These are phyloP conservation scores for Limonium bicolor DNA, from an alignment of 148 eudicot species.

Conservation along the genomic window DNA sequence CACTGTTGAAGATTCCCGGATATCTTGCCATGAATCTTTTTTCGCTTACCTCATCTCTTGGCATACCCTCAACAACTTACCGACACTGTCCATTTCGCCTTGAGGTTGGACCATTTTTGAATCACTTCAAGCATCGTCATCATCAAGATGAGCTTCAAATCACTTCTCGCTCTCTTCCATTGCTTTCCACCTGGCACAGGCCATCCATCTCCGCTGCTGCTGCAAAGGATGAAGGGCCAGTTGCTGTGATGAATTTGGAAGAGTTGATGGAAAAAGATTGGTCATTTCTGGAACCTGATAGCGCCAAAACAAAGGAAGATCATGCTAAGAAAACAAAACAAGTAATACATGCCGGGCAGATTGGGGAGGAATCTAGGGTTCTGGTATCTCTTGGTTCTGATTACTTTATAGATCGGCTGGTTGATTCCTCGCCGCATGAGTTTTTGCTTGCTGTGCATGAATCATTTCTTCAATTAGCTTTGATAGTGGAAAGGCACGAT, in stretches of 20 bases:
- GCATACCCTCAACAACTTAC: conserved; percentile 12
- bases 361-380: conserved; percentile 46
- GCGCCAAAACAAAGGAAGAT: conserved; percentile 27
- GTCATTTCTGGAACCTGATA: conserved; percentile 65
- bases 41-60: conserved; percentile 15
- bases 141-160: conserved; percentile 1
- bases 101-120: conserved; percentile 8
- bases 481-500: conserved; percentile 73
- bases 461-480: conserved; percentile 53
- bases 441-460: conserved; percentile 72
- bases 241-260: conserved; percentile 44
- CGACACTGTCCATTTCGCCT: conserved; percentile 8
- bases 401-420: conserved; percentile 60
- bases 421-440: conserved; percentile 29
- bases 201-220: conserved; percentile 11
- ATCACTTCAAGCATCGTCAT: conserved; percentile 7
- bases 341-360: conserved; percentile 49
- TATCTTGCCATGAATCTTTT: conserved; percentile 30
- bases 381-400: conserved; percentile 68
- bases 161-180: conserved; percentile 2
- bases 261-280: conserved; percentile 78
- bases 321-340: conserved; percentile 26
- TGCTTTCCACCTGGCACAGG: too few relatives aligned
- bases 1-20: too few relatives aligned
- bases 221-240: conserved; percentile 39